Conservation (phyloP, 352 stramenopile species). For the Globisporangium cystogenes region DNA sequence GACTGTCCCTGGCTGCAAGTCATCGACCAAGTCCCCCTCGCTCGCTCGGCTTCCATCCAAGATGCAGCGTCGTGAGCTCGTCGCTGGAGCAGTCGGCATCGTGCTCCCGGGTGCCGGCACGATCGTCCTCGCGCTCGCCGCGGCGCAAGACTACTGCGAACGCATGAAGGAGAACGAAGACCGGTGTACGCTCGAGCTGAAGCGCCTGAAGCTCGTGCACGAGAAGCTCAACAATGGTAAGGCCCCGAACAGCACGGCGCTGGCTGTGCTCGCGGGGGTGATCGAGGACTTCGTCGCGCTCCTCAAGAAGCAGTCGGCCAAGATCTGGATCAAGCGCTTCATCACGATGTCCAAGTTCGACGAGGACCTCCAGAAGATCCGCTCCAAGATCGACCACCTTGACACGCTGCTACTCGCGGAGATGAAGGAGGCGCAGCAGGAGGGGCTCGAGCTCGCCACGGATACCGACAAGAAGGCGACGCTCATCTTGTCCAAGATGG, state of each 20-base stretch:
- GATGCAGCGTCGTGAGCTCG: no score
- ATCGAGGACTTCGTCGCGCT: slow-evolving; percentile 26
- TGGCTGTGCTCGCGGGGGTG: slow-evolving; percentile 22
- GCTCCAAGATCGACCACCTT: slow-evolving; percentile 13
- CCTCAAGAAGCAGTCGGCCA: slow-evolving; percentile 12
- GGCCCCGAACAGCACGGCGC: slow-evolving; percentile 21
- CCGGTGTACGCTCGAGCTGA: slow-evolving; percentile 9
- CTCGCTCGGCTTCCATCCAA: no score
- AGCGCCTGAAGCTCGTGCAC: slow-evolving; percentile 19
- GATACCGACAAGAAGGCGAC: no score
- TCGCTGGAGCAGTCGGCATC: no score
- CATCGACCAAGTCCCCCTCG: no score
- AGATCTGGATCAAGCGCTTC: slow-evolving; percentile 11
- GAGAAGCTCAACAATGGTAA: slow-evolving; percentile 27
- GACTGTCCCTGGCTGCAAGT: no score
- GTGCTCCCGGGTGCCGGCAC: no score
- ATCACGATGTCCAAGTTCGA: slow-evolving; percentile 6
- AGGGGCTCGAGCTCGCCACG: no score
- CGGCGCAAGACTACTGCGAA: no score
- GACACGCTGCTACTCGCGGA: slow-evolving; percentile 10
- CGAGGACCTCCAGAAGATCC: slow-evolving; percentile 9
- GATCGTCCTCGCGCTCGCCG: no score
- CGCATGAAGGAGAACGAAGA: slow-evolving; percentile 18
- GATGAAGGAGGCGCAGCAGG: no score
- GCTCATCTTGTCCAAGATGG: slow-evolving; percentile 16